These are phyloP conservation scores for Endoconidiophora polonica DNA, from an alignment of 2,329 filamentous ascomycete genomes.

Conservation along the genomic window DNA sequence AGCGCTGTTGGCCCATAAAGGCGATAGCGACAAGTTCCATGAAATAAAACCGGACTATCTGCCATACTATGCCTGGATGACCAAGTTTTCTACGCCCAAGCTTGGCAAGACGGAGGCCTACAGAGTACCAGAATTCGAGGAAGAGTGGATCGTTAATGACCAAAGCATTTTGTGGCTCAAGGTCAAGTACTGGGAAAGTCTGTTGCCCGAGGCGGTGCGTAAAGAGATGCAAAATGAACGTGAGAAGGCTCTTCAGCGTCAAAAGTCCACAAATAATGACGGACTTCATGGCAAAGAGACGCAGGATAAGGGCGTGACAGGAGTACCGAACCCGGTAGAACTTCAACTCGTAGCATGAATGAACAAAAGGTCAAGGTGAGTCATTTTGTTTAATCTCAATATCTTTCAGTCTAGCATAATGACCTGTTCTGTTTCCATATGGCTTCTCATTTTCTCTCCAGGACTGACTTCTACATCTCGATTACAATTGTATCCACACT, in stretches of 20 bases:
- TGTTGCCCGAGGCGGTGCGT: constrained; percentile 16
- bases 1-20: constrained; percentile 17
- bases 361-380: too few relatives aligned
- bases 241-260: not conserved
- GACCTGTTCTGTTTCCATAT: too few relatives aligned
- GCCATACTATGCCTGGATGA: constrained; percentile 24
- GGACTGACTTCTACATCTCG: not conserved
- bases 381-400: too few relatives aligned
- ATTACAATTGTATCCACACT: constrained; percentile 10
- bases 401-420: too few relatives aligned
- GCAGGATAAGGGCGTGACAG: not conserved
- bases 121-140: constrained; percentile 25
- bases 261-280: too few relatives aligned
- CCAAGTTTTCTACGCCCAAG: constrained; percentile 24
- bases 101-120: constrained; percentile 22
- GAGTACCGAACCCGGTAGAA: too few relatives aligned
- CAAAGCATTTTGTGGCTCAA: constrained; percentile 18
- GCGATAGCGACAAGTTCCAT: constrained; percentile 21
- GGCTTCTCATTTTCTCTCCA: not conserved
- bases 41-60: constrained; percentile 22
- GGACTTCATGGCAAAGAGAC: not conserved
- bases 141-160: constrained; percentile 20
- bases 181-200: constrained; percentile 18
- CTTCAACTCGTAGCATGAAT: too few relatives aligned
- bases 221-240: not conserved